Evolutionary conservation across 192 early-diverging fungal genomes (phyloP).

Genomic region (Podila clonocystis): DNA sequence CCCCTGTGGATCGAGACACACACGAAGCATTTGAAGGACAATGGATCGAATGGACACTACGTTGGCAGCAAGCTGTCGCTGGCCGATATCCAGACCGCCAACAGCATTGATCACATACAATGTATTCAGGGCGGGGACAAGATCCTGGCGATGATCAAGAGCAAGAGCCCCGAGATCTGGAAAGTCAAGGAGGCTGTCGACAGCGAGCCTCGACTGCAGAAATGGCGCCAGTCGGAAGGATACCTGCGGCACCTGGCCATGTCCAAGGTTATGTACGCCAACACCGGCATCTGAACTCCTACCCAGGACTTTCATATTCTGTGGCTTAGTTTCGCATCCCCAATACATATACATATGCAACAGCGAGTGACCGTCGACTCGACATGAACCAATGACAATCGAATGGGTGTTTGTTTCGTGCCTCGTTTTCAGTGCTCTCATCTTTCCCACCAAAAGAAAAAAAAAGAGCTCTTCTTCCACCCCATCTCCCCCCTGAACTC

Average conservation of each 20-base stretch:
- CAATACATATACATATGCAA: not conserved
- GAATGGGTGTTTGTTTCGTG: too few species aligned
- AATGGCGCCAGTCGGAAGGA: slow-evolving; percentile 29
- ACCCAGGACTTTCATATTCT: too few species aligned
- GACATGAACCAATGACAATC: too few species aligned
- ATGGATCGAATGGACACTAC: slow-evolving; percentile 43
- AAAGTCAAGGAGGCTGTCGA: slow-evolving; percentile 37
- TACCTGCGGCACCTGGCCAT: slow-evolving; percentile 12
- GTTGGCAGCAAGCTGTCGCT: slow-evolving; percentile 30
- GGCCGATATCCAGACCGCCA: slow-evolving; percentile 30
- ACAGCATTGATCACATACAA: slow-evolving; percentile 20
- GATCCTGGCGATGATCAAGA: slow-evolving; percentile 24
- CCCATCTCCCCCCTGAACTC: not conserved
- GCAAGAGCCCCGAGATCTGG: slow-evolving; percentile 24
- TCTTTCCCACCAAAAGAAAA: not conserved
- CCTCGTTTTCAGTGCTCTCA: not conserved
- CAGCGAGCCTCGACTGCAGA: slow-evolving; percentile 18
- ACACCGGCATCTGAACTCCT: slow-evolving; percentile 13
- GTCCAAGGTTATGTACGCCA: slow-evolving; percentile 8
- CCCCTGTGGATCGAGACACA: slow-evolving; percentile 37
- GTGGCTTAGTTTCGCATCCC: too few species aligned
- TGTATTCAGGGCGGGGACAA: slow-evolving; percentile 7
- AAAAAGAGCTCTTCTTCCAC: not conserved
- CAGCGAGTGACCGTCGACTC: too few species aligned
- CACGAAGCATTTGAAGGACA: slow-evolving; percentile 29